These are phyloP conservation scores for Trichomonascaceae sp. DNA, from an alignment of 1,139 yeast species.

Conservation along the genomic window DNA sequence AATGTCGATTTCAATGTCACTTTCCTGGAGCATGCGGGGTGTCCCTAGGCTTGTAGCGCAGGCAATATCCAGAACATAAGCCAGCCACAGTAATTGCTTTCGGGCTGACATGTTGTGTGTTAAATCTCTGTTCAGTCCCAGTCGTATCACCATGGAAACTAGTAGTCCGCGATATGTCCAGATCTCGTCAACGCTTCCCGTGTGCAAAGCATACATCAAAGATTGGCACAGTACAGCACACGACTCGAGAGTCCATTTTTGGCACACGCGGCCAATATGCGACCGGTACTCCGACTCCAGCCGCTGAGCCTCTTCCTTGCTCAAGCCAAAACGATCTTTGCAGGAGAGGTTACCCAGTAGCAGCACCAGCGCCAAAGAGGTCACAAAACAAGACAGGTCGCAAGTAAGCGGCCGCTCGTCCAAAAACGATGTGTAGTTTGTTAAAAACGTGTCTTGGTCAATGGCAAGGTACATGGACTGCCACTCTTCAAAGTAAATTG, in stretches of 20 bases:
- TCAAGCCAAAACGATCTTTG: slow-evolving; percentile 5
- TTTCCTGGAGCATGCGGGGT: slow-evolving; percentile 65
- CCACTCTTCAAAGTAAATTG: slow-evolving; percentile 67
- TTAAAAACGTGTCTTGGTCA: slow-evolving; percentile 51
- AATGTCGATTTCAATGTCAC: slow-evolving; percentile 74
- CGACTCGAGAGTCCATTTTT: slow-evolving; percentile 47
- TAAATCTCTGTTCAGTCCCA: slow-evolving; percentile 34
- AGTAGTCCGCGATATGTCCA: slow-evolving; percentile 67
- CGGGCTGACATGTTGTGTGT: slow-evolving; percentile 65
- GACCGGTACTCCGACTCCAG: slow-evolving; percentile 5
- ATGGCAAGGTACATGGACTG: slow-evolving; percentile 55
- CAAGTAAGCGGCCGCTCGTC: slow-evolving; percentile 6
- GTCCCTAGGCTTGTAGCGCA: slow-evolving; percentile 69
- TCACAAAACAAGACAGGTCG: slow-evolving; percentile 24
- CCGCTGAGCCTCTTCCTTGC: slow-evolving; percentile 3
- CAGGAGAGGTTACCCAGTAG: slow-evolving; percentile 18
- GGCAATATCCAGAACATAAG: slow-evolving; percentile 65
- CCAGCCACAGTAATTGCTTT: slow-evolving; percentile 55
- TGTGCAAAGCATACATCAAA: slow-evolving; percentile 55
- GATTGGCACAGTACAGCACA: slow-evolving; percentile 60
- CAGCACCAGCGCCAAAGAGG: slow-evolving; percentile 35
- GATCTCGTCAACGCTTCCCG: slow-evolving; percentile 62
- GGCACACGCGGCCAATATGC: not conserved
- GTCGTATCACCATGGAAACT: slow-evolving; percentile 73
- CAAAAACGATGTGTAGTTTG: slow-evolving; percentile 38